Evolutionary conservation across 192 early-diverging fungal genomes (phyloP), one percentile per base, ranked within the genome.

Genomic region (Backusella macrospora): DNA sequence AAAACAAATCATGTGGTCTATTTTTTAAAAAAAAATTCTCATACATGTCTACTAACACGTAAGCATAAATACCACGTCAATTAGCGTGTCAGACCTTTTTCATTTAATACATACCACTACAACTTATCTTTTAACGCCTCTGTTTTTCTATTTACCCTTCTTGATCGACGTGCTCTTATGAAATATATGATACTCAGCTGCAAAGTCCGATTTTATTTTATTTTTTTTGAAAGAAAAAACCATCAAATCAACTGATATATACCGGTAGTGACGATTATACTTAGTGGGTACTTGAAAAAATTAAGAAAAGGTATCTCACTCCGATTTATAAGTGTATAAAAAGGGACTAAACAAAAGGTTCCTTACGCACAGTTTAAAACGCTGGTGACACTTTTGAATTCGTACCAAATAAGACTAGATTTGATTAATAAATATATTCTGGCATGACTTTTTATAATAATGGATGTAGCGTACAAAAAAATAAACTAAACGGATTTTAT

Each of bases 41-140:
- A 59, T 59, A 9, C 10, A 59, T 59, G 9, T 21, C 9, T 59
- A 59, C 23, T n/a, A 59, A 59, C 12, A 59, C 52, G 52, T 59
- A 59, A 59, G 52, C 52, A 59, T 59, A 23, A 59, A 59, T 59
- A 18, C 52, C 52, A 59, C 26, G 52, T 26, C 52, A 59, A 23
- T 26, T 59, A 59, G 26, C 26, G 10, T 59, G 52, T 59, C 52
- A 59, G 23, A 9, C 18, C n/a, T 49, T n/a, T 23, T 0, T n/a
- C 21, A 26, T 26, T 26, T 18, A 52, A 16, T 2, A 52, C 21
- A 59, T 12, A 52, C 2, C 21, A 59, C 7, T 26, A 12, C 52
- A 59, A 59, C 52, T 59, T 59, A 4, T 12, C 10, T 55, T 12
- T 10, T 34, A 34, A 55, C 18, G 18, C n/a, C 21, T 59, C 21